A percentile compares a stretch with the other conserved stretches of the same genome.
These are phyloP conservation scores for Alternaria triticina DNA, from an alignment of 2,329 filamentous ascomycete genomes.

Conservation along the genomic window DNA sequence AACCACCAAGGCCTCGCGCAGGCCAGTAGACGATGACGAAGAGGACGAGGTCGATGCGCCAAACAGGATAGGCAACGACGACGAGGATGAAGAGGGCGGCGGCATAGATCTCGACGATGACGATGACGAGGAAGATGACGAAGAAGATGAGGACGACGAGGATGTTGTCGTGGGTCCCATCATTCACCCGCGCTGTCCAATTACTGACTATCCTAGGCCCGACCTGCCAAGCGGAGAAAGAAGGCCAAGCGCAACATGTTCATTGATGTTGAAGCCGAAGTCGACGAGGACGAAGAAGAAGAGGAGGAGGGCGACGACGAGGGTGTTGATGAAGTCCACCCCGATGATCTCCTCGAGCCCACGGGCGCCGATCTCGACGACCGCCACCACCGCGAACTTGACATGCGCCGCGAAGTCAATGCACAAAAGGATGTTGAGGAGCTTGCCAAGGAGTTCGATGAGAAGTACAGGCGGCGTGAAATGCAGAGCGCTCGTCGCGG, in stretches of 20 bases:
- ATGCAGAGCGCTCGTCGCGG: constrained; percentile 40
- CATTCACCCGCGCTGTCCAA: not conserved
- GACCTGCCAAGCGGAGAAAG: constrained; percentile 80
- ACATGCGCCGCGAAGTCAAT: constrained; percentile 86
- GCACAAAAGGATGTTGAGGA: constrained; percentile 92
- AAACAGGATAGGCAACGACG: constrained; percentile 45
- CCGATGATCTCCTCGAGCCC: constrained; percentile 83
- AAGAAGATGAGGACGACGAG: constrained; percentile 69
- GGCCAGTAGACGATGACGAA: constrained; percentile 45
- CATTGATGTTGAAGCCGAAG: constrained; percentile 97
- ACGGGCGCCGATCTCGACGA: constrained; percentile 84
- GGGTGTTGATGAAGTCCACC: constrained; percentile 88
- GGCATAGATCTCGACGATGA: constrained; percentile 60
- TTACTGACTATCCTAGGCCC: constrained; percentile 55
- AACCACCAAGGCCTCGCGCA: constrained; percentile 27
- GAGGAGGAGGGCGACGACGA: constrained; percentile 83
- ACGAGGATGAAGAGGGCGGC: constrained; percentile 59
- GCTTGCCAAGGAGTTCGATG: constrained; percentile 79
- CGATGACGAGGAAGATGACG: constrained; percentile 65
- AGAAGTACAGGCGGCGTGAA: constrained; percentile 80
- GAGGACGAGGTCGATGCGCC: constrained; percentile 47
- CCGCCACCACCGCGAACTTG: constrained; percentile 89
- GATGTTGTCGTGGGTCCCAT: constrained; percentile 43
- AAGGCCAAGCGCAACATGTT: constrained; percentile 80
- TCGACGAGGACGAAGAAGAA: constrained; percentile 86